These are phyloP conservation scores for Madurella mycetomatis DNA, from an alignment of 2,329 filamentous ascomycete species.

Conservation along the genomic window DNA sequence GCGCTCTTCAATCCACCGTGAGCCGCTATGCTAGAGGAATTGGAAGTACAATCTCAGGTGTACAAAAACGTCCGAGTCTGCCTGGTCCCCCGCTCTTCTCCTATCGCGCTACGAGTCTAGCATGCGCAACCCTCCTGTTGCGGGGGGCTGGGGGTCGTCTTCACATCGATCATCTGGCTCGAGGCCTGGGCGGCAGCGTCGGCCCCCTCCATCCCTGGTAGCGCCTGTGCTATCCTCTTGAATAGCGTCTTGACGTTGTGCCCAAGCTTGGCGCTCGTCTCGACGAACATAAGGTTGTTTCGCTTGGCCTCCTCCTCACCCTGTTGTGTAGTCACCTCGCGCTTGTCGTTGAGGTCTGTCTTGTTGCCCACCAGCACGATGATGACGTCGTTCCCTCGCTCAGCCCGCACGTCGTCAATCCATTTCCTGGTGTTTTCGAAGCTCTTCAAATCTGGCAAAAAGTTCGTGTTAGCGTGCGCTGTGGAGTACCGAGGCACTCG, in stretches of 20 bases:
- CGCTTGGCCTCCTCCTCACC: slow-evolving; percentile 98
- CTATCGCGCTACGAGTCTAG: slow-evolving; percentile 31
- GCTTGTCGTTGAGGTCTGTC: slow-evolving; percentile 97
- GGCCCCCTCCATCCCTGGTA: slow-evolving; percentile 95
- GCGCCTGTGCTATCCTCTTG: slow-evolving; percentile 93
- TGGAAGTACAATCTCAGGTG: neutral
- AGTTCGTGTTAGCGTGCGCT: neutral
- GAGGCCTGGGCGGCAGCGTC: slow-evolving; percentile 68
- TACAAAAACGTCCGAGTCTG: neutral
- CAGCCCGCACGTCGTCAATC: slow-evolving; percentile 96
- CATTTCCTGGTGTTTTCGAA: slow-evolving; percentile 99
- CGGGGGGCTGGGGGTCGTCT: slow-evolving; percentile 62
- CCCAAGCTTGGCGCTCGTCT: slow-evolving; percentile 95
- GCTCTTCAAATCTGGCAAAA: slow-evolving; percentile 55
- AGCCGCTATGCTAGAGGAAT: slow-evolving; percentile 11
- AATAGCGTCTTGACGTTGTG: slow-evolving; percentile 98
- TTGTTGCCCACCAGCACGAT: slow-evolving; percentile 99
- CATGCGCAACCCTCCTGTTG: slow-evolving; percentile 72
- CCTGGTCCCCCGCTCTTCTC: neutral
- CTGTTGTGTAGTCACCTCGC: slow-evolving; percentile 92
- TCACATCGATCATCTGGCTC: slow-evolving; percentile 89
- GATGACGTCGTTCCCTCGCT: slow-evolving; percentile 97
- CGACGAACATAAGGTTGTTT: slow-evolving; percentile 97
- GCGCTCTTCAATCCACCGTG: slow-evolving; percentile 14
- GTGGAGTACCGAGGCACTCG: neutral